A percentile compares a stretch with the other conserved stretches of the same genome.
These are phyloP conservation scores for Simplicillium aogashimaense DNA, from an alignment of 2,329 filamentous ascomycete species.

Conservation along the genomic window DNA sequence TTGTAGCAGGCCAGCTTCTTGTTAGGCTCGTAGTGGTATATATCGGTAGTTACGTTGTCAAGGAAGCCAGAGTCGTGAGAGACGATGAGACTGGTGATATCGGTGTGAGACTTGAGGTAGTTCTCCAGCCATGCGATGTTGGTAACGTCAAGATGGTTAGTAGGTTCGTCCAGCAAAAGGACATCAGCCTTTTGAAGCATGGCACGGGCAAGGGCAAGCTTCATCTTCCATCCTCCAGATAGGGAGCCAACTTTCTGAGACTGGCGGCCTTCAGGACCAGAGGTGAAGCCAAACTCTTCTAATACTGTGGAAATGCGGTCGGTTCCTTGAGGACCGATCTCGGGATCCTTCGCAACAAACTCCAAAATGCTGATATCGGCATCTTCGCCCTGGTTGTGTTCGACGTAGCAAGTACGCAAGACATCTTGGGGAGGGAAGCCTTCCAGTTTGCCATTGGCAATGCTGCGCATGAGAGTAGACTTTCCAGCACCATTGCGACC, in stretches of 20 bases:
- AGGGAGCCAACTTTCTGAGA: conserved; percentile 84
- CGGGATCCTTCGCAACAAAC: conserved; percentile 82
- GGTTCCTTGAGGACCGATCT: conserved; percentile 66
- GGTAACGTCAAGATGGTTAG: conserved; percentile 92
- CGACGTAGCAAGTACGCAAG: conserved; percentile 92
- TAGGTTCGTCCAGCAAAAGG: conserved; percentile 92
- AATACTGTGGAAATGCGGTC: conserved; percentile 79
- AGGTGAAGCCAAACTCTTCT: conserved; percentile 85
- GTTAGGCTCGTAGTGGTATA: conserved; percentile 92
- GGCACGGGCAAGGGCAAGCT: conserved; percentile 86
- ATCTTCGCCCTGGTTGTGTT: conserved; percentile 98
- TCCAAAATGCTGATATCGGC: conserved; percentile 93
- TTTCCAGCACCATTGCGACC: not conserved
- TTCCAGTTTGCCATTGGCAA: conserved; percentile 90
- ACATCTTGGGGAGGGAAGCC: conserved; percentile 90
- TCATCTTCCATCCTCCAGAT: conserved; percentile 99
- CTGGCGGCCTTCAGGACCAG: conserved; percentile 82
- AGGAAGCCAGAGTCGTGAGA: conserved; percentile 97
- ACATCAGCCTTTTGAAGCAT: conserved; percentile 98
- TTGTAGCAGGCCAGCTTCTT: conserved; percentile 90
- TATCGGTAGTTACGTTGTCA: conserved; percentile 95
- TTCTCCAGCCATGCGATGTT: conserved; percentile 95
- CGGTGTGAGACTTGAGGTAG: conserved; percentile 89
- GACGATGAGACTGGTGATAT: conserved; percentile 95
- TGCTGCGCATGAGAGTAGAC: conserved; percentile 77